Base-by-base conservation (phyloP, 306 rosid species). In the Quercus wislizeni region DNA sequence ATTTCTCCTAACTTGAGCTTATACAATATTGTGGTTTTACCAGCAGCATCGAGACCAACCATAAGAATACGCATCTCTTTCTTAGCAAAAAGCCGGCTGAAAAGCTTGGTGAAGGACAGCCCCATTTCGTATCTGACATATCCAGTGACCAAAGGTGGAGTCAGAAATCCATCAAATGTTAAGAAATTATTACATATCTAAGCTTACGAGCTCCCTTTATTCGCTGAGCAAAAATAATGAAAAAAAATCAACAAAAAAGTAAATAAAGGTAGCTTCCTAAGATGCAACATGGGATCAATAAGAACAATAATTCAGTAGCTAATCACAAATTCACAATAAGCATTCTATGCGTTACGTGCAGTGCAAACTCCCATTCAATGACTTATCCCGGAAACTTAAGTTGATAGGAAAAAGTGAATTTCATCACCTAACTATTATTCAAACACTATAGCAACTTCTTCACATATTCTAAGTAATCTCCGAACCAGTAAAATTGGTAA, bases 31-130 rank as follows among this genome's bases (percentile, higher is more conserved):
- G 89, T 88, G 80, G 91, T 87, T 78, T 87, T 85, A 67, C 85
- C 88, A 68, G 87, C 88, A 20, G 88, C 87, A 35, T 87, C 87
- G 49, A 87, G 87, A 85, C 91, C 91, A 61, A 87, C 91, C 91
- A 87, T 85, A 20, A 87, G 85, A 82, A 87, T 87, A 55, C 88
- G 79, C 90, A 87, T 82, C 82, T 87, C 91, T 80, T 82, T 87
- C 85, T 87, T 85, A 2, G 86, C 83, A 58, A 82, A 87, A 21
- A 84, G 80, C 41, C 86, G 84, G 73, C 78, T 71, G 75, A 88
- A 85, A 63, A 85, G 74, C 84, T 85, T 85, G 75, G 87, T 67
- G 81, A 85, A 78, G 35, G 87, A 82, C 75, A 82, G 67, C 80
- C 91, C 87, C 91, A 88, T 85, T 59, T 15, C 43, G 61, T 31